These are phyloP conservation scores for Raffaelea arxii DNA, from an alignment of 2,329 filamentous ascomycete species.

Conservation along the genomic window DNA sequence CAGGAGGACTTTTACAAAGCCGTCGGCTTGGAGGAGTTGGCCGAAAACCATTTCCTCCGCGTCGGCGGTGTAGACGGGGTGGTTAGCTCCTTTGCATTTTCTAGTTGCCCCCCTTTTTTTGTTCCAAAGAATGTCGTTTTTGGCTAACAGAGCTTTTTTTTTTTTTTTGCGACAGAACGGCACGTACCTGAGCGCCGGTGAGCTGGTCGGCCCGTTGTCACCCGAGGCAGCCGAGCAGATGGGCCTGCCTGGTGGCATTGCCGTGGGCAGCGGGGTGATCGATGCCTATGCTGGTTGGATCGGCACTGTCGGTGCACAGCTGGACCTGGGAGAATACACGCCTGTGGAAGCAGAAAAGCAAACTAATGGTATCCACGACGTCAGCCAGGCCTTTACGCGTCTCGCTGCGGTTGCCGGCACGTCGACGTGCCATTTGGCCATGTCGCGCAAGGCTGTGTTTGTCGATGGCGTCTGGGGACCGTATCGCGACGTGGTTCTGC, in stretches of 20 bases:
- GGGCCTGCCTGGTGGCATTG: constrained; percentile 76
- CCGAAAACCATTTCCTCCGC: constrained; percentile 78
- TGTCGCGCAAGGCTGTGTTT: constrained; percentile 89
- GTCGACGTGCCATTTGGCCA: constrained; percentile 92
- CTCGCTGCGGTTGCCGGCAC: constrained; percentile 92
- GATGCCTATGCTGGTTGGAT: constrained; percentile 99
- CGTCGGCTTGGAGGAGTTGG: constrained; percentile 79
- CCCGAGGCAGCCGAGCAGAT: constrained; percentile 76
- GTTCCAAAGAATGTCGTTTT: neutral
- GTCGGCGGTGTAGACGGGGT: constrained; percentile 92
- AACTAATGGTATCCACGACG: constrained; percentile 65
- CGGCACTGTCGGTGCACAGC: constrained; percentile 94
- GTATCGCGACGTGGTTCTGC: constrained; percentile 87
- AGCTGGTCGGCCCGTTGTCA: constrained; percentile 76
- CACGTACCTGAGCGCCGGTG: constrained; percentile 81
- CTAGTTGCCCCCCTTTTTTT: constrained; percentile 9
- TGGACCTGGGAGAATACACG: constrained; percentile 57
- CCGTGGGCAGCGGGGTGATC: constrained; percentile 92
- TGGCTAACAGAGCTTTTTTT: constrained; percentile 2
- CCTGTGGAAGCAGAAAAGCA: constrained; percentile 51
- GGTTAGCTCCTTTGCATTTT: constrained; percentile 57
- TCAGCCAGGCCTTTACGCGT: constrained; percentile 86
- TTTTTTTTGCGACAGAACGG: constrained; percentile 57
- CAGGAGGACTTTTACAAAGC: constrained; percentile 85
- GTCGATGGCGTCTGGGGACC: constrained; percentile 95